phyloP scores from a whole-genome alignment of 2,329 filamentous ascomycete genomes.

The Monosporascus sp. region DNA sequence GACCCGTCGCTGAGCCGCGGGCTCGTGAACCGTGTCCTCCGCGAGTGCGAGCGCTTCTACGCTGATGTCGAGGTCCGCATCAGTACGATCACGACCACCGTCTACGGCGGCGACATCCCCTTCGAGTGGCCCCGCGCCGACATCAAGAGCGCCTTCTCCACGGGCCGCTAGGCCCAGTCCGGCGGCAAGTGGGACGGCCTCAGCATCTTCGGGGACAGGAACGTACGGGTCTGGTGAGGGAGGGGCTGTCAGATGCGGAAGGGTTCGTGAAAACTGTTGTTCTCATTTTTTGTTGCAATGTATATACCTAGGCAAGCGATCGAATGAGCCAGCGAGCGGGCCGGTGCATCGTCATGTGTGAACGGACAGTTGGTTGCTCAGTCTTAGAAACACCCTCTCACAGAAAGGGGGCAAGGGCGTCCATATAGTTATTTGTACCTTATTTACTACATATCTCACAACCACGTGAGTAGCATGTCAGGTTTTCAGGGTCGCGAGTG shows the following conservation, averaged over 20 bases:
- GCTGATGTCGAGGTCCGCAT: conserved; percentile 56
- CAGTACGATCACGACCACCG: conserved; percentile 52
- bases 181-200: conserved; percentile 16
- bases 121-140: conserved; percentile 63
- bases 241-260: background rate
- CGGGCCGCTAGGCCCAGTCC: conserved; percentile 25
- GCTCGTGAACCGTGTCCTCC: conserved; percentile 52
- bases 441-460: too few species aligned
- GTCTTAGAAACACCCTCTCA: too few species aligned
- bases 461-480: too few species aligned
- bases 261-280: too few species aligned
- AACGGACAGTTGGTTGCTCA: too few species aligned
- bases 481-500: too few species aligned
- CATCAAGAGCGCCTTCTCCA: conserved; percentile 52
- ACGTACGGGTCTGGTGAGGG: background rate
- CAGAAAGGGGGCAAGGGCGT: too few species aligned
- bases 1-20: conserved; percentile 59
- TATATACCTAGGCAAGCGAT: too few species aligned
- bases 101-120: conserved; percentile 59
- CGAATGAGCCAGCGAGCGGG: too few species aligned
- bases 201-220: conserved; percentile 2
- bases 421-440: too few species aligned
- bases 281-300: too few species aligned
- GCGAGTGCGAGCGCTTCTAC: conserved; percentile 59
- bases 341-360: too few species aligned